Evolutionary conservation across 2,329 filamentous ascomycete species (phyloP), one percentile per base, ranked within the genome.

Genomic region (Setomelanomma holmii): DNA sequence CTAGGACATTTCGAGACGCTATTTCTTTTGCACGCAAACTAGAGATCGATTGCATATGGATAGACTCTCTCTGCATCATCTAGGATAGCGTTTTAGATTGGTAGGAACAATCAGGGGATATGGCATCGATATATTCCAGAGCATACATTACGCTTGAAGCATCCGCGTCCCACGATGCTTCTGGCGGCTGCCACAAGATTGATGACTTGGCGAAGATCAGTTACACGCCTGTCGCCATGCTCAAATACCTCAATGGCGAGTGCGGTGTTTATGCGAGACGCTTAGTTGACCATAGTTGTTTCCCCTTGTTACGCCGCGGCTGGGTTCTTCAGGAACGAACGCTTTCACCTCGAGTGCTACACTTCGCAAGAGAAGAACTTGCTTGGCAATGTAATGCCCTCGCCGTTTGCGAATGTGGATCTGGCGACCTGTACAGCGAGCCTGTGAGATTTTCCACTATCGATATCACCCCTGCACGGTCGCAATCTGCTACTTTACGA

Each of bases 301-400:
- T 39, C 10, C 50, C 46, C 1, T 36, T 60, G 10, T 20, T 57
- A 7, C 24, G 8, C 6, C 40, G 58, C 34, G 58, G 30, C 4
- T 61, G 55, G 55, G 56, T 56, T 1, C 47, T 45, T 16, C 56
- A 61, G 42, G 58, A 61, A 40, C 52, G 58, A 1, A 12, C 60
- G 5, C 51, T 63, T 4, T 51, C 60, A n/a, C 49, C 49, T 10
- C 49, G 60, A 2, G 27, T 58, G 2, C 34, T 65, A n/a, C 54
- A 63, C 34, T 63, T 61, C 35, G 44, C 27, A 5, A 34, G 35
- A 1, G 17, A 40, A 3, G 60, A 63, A 41, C 46, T 63, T 3
- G 22, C 51, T n/a, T 63, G 54, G 55, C 55, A 63, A 41, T 63
- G 57, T 22, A 27, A 20, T 5, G 10, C 17, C 1, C 5, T 3